Evolutionary conservation across 2,329 filamentous ascomycete genomes (phyloP).

Genomic region (Gnomoniopsis smithogilvyi): DNA sequence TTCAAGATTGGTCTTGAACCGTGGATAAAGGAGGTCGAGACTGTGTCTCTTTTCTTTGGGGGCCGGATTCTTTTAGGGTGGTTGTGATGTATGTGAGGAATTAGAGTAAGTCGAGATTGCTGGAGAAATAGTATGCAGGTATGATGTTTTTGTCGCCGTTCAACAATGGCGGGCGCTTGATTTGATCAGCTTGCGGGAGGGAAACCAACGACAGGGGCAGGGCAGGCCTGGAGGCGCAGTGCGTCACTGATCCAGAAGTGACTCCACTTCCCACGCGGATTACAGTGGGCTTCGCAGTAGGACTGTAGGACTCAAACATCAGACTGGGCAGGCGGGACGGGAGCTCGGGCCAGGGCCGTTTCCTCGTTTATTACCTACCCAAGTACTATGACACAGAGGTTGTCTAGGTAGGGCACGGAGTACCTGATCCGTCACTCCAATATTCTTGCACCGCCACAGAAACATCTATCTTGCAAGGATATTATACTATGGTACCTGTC

Average conservation of each 20-base stretch:
- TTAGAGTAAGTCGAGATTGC: not conserved
- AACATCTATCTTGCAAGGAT: not conserved
- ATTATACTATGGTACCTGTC: not conserved
- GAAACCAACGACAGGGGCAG: not conserved
- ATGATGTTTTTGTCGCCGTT: not conserved
- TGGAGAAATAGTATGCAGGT: not conserved
- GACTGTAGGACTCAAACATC: not conserved
- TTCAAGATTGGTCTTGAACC: not conserved
- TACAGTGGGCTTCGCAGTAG: not conserved
- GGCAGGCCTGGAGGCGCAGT: constrained; percentile 1
- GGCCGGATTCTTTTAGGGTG: not conserved
- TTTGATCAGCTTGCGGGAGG: not conserved
- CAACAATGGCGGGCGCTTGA: not conserved
- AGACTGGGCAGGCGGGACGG: not conserved
- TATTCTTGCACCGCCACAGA: not conserved
- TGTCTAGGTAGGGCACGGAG: too few relatives aligned
- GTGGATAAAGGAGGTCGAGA: not conserved
- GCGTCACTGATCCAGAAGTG: constrained; percentile 3
- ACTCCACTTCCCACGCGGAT: not conserved
- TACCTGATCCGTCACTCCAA: too few relatives aligned
- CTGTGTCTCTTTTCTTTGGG: not conserved
- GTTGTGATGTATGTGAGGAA: not conserved
- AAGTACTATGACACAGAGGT: too few relatives aligned
- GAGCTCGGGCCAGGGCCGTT: not conserved
- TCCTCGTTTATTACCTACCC: too few relatives aligned